Conservation (phyloP, 352 stramenopile species). For the Phytophthora tentaculata region DNA sequence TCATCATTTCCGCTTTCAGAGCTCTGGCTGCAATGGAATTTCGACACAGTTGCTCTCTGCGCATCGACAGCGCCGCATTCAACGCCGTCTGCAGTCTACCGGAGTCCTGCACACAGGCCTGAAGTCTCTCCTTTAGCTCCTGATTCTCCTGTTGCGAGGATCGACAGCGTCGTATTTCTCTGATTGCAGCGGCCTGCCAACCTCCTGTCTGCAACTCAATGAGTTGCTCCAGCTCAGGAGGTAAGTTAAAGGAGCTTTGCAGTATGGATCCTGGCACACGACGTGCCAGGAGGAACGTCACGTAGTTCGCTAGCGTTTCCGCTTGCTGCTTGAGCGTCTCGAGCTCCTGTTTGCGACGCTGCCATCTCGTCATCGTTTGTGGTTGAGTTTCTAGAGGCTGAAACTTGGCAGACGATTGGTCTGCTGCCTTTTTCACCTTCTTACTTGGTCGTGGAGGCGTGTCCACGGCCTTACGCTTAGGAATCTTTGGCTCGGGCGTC, state of each 20-base stretch:
- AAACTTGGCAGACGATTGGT: background rate
- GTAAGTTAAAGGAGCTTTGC: background rate
- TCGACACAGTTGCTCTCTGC: slow-evolving; percentile 7
- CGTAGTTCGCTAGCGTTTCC: slow-evolving; percentile 10
- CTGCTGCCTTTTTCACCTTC: slow-evolving; percentile 1
- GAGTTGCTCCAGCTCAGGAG: slow-evolving; percentile 18
- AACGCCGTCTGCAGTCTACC: slow-evolving; percentile 22
- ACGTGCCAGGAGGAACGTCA: slow-evolving; percentile 12
- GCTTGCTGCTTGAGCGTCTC: slow-evolving; percentile 24
- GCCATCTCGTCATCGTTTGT: slow-evolving; percentile 17
- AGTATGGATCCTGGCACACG: background rate
- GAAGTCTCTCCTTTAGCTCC: slow-evolving; percentile 23
- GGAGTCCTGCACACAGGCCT: slow-evolving; percentile 21
- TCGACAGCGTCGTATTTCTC: slow-evolving; percentile 9
- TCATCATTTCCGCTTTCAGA: slow-evolving; percentile 26
- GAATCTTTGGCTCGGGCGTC: slow-evolving; percentile 5
- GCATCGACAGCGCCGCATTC: slow-evolving; percentile 5
- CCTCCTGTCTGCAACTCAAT: slow-evolving; percentile 10
- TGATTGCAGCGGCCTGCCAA: slow-evolving; percentile 21
- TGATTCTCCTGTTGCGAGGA: slow-evolving; percentile 17
- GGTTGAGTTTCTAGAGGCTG: background rate
- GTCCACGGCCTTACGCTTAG: slow-evolving; percentile 3
- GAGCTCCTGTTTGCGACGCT: slow-evolving; percentile 32
- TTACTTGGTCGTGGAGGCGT: slow-evolving; percentile 7
- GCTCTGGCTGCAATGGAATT: slow-evolving; percentile 19